phyloP scores from a whole-genome alignment of 2,329 filamentous ascomycete species.

The Orbilia blumenaviensis region DNA sequence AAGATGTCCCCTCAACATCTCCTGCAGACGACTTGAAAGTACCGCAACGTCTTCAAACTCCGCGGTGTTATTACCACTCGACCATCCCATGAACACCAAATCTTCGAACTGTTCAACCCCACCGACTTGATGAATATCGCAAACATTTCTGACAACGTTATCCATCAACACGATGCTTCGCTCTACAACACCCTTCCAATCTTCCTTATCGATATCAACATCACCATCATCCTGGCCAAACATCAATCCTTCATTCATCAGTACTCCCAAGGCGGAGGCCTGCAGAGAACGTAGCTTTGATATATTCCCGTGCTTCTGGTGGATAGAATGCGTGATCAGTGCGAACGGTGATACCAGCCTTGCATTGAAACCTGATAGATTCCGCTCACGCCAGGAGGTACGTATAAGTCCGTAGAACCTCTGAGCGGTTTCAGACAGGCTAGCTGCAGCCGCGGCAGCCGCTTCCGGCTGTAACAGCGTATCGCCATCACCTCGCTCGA shows the following conservation, averaged over 20 bases:
- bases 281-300: slow-evolving; percentile 79
- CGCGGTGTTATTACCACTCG: slow-evolving; percentile 61
- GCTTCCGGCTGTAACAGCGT: slow-evolving; percentile 26
- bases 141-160: slow-evolving; percentile 78
- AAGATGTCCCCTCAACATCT: slow-evolving; percentile 74
- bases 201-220: slow-evolving; percentile 65
- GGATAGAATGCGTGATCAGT: slow-evolving; percentile 76
- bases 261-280: slow-evolving; percentile 83
- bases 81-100: slow-evolving; percentile 64
- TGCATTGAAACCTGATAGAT: slow-evolving; percentile 74
- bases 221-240: slow-evolving; percentile 64
- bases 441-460: neutral
- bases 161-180: slow-evolving; percentile 86
- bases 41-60: slow-evolving; percentile 69
- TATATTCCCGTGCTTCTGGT: slow-evolving; percentile 76
- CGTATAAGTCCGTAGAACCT: slow-evolving; percentile 83
- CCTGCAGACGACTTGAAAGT: slow-evolving; percentile 73
- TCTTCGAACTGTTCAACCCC: slow-evolving; percentile 67
- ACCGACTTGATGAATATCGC: slow-evolving; percentile 65
- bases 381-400: slow-evolving; percentile 77
- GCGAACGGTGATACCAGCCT: slow-evolving; percentile 80
- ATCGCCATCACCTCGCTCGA: slow-evolving; percentile 29
- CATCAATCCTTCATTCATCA: slow-evolving; percentile 84
- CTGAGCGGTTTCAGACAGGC: slow-evolving; percentile 58
- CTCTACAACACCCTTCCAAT: slow-evolving; percentile 79